Evolutionary conservation across 2,329 filamentous ascomycete species (phyloP).

Genomic region (Paracorniculantispora psalliotae): DNA sequence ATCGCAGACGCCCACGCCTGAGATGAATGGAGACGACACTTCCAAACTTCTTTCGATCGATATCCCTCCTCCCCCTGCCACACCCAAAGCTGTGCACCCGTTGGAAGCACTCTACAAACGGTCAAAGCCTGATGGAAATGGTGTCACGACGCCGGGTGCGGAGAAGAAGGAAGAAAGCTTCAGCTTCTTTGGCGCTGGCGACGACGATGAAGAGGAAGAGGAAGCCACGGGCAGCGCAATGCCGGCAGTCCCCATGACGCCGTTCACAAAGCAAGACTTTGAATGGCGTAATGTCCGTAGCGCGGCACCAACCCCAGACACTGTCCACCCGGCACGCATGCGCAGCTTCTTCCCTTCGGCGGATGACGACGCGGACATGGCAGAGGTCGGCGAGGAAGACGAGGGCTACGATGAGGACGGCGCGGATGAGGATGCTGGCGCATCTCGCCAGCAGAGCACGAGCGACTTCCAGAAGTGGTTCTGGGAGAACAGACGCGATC

Average conservation of each 20-base stretch:
- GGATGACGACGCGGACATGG: constrained; percentile 32
- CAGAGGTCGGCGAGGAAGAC: constrained; percentile 23
- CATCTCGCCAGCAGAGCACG: constrained; percentile 23
- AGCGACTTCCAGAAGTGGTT: constrained; percentile 63
- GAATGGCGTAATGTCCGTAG: constrained; percentile 72
- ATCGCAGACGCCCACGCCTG: not conserved
- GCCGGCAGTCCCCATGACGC: constrained; percentile 64
- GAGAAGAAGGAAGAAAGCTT: constrained; percentile 54
- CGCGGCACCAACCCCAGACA: constrained; percentile 92
- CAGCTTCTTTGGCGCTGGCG: constrained; percentile 66
- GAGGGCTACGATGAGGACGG: constrained; percentile 14
- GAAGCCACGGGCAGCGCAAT: constrained; percentile 20
- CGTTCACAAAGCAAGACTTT: constrained; percentile 74
- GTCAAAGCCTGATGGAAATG: constrained; percentile 40
- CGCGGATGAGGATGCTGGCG: not conserved
- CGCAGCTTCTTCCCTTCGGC: constrained; percentile 53
- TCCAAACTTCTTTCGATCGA: constrained; percentile 49
- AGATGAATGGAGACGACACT: constrained; percentile 35
- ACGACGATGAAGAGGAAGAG: constrained; percentile 41
- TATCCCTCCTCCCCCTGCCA: constrained; percentile 45
- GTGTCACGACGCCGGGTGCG: constrained; percentile 28
- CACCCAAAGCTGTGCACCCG: constrained; percentile 64
- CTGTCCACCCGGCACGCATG: constrained; percentile 65
- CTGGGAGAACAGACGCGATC: constrained; percentile 60
- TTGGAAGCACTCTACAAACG: constrained; percentile 90